These are phyloP conservation scores for Pythium pyrilobum DNA, from an alignment of 352 stramenopile species.

Conservation along the genomic window DNA sequence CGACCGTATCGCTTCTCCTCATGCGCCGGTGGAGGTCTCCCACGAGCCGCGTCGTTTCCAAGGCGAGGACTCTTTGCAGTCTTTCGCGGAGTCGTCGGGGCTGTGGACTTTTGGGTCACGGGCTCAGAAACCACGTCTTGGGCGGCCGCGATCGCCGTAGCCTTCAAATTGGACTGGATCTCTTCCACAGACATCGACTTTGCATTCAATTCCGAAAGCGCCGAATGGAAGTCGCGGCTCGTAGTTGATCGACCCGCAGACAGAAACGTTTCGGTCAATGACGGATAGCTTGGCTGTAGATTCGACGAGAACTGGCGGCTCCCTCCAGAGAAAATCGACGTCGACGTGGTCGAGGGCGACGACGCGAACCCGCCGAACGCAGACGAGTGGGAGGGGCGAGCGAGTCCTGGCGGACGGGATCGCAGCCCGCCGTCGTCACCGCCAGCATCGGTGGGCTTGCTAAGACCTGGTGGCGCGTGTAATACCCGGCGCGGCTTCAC, in stretches of 20 bases:
- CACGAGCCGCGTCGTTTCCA: not conserved
- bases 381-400: not conserved
- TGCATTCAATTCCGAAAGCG: conserved; percentile 64
- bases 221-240: conserved; percentile 31
- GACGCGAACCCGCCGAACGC: conserved; percentile 8
- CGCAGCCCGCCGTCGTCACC: not conserved
- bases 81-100: not conserved
- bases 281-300: conserved; percentile 7
- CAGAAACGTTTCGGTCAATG: conserved; percentile 8
- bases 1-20: conserved; percentile 12
- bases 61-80: conserved; percentile 1
- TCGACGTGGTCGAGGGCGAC: not conserved
- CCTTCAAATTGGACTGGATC: conserved; percentile 22
- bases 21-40: not conserved
- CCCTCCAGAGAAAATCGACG: conserved; percentile 13
- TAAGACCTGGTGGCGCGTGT: conserved; percentile 43
- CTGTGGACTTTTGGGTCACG: not conserved
- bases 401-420: conserved; percentile 8
- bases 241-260: not conserved
- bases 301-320: conserved; percentile 13
- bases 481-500: conserved; percentile 34
- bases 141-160: conserved; percentile 16
- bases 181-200: conserved; percentile 54
- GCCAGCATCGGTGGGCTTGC: conserved; percentile 8
- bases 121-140: conserved; percentile 13